Conservation (phyloP, 2,329 filamentous ascomycete genomes). For the Trichoderma breve region DNA sequence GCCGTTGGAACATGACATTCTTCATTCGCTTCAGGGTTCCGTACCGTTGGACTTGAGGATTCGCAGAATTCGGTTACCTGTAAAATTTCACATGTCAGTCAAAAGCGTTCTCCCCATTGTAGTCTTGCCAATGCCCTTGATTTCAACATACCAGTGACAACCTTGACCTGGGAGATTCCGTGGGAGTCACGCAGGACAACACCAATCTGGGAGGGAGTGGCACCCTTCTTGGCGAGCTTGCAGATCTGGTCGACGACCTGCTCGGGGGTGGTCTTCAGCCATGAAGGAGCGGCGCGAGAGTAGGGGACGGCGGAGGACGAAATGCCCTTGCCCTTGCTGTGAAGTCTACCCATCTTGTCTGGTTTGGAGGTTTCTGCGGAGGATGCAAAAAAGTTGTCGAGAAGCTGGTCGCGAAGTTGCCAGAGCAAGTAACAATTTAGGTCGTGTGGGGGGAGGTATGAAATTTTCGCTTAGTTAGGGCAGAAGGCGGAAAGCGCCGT, state of each 20-base stretch:
- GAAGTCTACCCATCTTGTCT: constrained; percentile 90
- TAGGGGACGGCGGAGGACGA: constrained; percentile 93
- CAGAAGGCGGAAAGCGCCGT: constrained; percentile 28
- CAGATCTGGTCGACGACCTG: constrained; percentile 99
- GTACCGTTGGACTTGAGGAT: constrained; percentile 98
- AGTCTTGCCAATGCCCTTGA: not conserved
- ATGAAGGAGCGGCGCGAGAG: constrained; percentile 86
- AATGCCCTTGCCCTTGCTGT: constrained; percentile 99
- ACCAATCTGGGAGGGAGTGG: constrained; percentile 98
- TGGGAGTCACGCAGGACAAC: constrained; percentile 97
- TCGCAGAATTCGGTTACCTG: constrained; percentile 99
- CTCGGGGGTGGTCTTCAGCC: constrained; percentile 98
- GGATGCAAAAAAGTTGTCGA: constrained; percentile 32
- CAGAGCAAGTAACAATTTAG: constrained; percentile 21
- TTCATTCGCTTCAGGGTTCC: constrained; percentile 43
- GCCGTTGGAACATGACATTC: constrained; percentile 23
- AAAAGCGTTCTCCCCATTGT: not conserved
- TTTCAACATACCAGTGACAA: constrained; percentile 77
- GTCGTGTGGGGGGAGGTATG: constrained; percentile 39
- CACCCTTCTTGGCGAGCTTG: constrained; percentile 98
- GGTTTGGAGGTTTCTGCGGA: constrained; percentile 39
- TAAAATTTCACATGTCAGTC: constrained; percentile 38
- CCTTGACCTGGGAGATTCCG: constrained; percentile 96
- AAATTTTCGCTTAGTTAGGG: constrained; percentile 50
- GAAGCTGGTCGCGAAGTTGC: constrained; percentile 29